A percentile compares a stretch with the other conserved stretches of the same genome.
These are phyloP conservation scores for Breviolum minutum DNA, from an alignment of 73 alveolate genomes.

Conservation along the genomic window DNA sequence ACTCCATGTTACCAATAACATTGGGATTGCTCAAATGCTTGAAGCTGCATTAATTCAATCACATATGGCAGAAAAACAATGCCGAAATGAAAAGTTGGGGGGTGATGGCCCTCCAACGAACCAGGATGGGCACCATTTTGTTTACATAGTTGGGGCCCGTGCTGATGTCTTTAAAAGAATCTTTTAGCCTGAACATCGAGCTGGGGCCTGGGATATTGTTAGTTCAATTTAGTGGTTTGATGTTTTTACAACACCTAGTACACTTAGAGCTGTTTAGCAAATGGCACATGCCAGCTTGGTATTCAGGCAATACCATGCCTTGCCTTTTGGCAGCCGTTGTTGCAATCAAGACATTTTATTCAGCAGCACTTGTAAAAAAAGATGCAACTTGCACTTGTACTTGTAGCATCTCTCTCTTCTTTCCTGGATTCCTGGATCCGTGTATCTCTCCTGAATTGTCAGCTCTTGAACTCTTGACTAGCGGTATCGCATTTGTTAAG, in stretches of 20 bases:
- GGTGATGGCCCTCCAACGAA: constrained; percentile 19
- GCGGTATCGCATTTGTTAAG: neutral
- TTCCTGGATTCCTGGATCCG: neutral
- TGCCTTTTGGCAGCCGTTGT: no score
- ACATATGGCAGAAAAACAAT: neutral
- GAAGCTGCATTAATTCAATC: constrained; percentile 31
- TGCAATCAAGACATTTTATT: no score
- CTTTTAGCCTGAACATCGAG: no score
- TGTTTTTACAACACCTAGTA: no score
- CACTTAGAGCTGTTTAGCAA: no score
- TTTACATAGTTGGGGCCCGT: constrained; percentile 48
- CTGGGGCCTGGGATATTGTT: no score
- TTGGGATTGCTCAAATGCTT: constrained; percentile 40
- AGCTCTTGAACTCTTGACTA: neutral
- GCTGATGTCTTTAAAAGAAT: constrained; percentile 23
- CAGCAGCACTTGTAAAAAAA: no score
- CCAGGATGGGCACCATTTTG: neutral
- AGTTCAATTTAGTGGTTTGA: no score
- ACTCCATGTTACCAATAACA: neutral
- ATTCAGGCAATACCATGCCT: no score
- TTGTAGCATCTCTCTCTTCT: neutral
- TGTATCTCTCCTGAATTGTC: no score
- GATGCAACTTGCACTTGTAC: neutral
- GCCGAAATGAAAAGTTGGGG: constrained; percentile 31
- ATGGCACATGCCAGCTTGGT: no score